A percentile compares a stretch with the other conserved stretches of the same genome.
These are phyloP conservation scores for Boletus sensibilis DNA, from an alignment of 768 basidiomycete genomes.

Conservation along the genomic window DNA sequence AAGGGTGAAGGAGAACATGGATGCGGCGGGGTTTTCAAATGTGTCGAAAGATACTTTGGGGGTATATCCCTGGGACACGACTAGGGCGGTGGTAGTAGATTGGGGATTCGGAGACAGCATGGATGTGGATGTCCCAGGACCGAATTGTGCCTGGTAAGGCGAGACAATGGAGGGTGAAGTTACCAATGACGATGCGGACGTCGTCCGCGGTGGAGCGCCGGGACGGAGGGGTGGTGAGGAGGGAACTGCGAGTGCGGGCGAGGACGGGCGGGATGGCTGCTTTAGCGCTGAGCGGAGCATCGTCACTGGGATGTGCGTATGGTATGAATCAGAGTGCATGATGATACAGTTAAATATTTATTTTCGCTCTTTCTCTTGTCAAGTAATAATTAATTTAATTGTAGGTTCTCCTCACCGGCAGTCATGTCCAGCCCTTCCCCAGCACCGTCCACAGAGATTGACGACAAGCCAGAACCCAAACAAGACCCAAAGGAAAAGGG, in stretches of 20 bases:
- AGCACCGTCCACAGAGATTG: constrained; percentile 2
- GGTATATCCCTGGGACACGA: constrained; percentile 36
- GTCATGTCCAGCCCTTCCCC: constrained; percentile 16
- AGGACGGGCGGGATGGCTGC: constrained; percentile 33
- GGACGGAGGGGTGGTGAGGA: constrained; percentile 28
- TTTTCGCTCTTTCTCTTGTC: background rate
- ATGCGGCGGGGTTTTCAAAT: constrained; percentile 75
- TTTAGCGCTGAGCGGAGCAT: constrained; percentile 58
- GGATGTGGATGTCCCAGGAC: constrained; percentile 12
- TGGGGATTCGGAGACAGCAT: constrained; percentile 18
- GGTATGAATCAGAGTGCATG: constrained; percentile 3
- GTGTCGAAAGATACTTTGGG: constrained; percentile 78
- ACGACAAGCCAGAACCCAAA: constrained; percentile 1
- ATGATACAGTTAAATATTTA: constrained; percentile 7
- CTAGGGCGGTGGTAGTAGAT: constrained; percentile 15
- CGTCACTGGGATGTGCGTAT: constrained; percentile 12
- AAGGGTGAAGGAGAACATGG: constrained; percentile 87
- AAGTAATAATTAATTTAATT: background rate
- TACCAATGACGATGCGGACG: constrained; percentile 17
- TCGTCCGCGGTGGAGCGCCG: constrained; percentile 12
- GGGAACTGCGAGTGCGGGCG: constrained; percentile 13
- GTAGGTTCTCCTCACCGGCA: background rate
- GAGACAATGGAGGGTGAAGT: constrained; percentile 24
- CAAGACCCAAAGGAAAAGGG: constrained; percentile 6
- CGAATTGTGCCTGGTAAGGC: constrained; percentile 15